Evolutionary conservation across 805 yeast species (phyloP), one percentile per base, ranked within the genome.

Genomic region (Candida railenensis): DNA sequence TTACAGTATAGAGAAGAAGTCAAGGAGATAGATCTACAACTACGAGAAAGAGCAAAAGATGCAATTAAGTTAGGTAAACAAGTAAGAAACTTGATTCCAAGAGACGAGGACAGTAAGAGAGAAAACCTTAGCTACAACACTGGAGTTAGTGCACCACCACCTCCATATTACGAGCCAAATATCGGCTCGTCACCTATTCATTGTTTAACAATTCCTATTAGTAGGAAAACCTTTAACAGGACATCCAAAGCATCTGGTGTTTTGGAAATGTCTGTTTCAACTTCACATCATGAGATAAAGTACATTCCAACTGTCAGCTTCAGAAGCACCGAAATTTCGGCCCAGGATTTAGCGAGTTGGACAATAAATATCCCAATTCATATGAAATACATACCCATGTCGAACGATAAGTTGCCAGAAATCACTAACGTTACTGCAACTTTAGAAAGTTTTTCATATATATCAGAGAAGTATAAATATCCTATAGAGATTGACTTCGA

Each of bases 361-460:
- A 54, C 51, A 21, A 38, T 67, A 2, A 47, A 53, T n/a, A 51
- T 68, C 15, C 72, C 71, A 0, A 21, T 67, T 22, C 57, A 57
- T 8, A 30, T 65, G 8, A 32, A 41, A 7, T 56, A 14, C 16
- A n/a, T 14, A 7, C 14, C 14, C 20, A 15, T 33, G 36, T 11
- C 28, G 12, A 41, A 41, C 3, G 14, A 4, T 20, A 42, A 45
- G 32, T 4, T 19, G 9, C 45, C 45, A 12, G 48, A 45, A 28
- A 45, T 45, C 22, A 41, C 22, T 8, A n/a, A 22, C 32, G 18
- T 41, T 14, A 22, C 33, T 12, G 45, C 41, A 3, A 20, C 21
- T 15, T 11, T 45, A 3, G 48, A 22, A 5, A 16, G 32, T 4
- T 36, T 45, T 22, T 28, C 42, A 3, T 34, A 21, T 8, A 22